Evolutionary conservation across 176 grass and related monocot species (phyloP), one percentile per base, ranked within the genome.

Genomic region (Cenchrus fungigraminus): DNA sequence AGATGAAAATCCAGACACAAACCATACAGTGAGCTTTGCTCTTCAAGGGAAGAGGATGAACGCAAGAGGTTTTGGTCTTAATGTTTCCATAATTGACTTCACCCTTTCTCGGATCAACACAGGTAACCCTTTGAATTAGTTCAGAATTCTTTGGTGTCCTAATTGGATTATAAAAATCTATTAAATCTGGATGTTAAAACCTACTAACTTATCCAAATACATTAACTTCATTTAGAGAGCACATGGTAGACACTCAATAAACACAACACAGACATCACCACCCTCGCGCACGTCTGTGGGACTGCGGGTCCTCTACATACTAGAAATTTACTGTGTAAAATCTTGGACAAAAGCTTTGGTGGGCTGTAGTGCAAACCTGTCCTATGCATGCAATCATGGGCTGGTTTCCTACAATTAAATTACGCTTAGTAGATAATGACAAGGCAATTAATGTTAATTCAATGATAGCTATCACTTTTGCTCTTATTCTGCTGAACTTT

Each of bases 81-180:
- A 66, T 19, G 42, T 94, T 68, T 90, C 91, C 15, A 95, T 98
- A 86, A 94, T 98, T 79, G 97, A 98, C 78, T 98, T 98, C 51
- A 98, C 93, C 8, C 97, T 98, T 84, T 98, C 97, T 79, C 83
- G 93, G 75, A 98, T 98, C 58, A 98, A 92, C 85, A 92, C 93
- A 71, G 93, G 97, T 95, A 22, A 17, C 51, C 32, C 67, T 76
- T 74, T 77, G 8, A 20, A 7, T 50, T 87, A 4, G 37, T 40
- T 40, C 37, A 40, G 37, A 4, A 40, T 40, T 40, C 37, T 40
- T 71, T 70, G 16, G 7, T 76, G 37, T 65, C 51, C 31, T 55
- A 68, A 45, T 28, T 81, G 16, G 62, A 16, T 37, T 19, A 67
- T 43, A 61, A 28, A 52, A 79, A 80, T 89, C 52, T 12, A 3